phyloP scores from a whole-genome alignment of 1,139 yeast species.

The Magnusiomyces suaveolens region DNA sequence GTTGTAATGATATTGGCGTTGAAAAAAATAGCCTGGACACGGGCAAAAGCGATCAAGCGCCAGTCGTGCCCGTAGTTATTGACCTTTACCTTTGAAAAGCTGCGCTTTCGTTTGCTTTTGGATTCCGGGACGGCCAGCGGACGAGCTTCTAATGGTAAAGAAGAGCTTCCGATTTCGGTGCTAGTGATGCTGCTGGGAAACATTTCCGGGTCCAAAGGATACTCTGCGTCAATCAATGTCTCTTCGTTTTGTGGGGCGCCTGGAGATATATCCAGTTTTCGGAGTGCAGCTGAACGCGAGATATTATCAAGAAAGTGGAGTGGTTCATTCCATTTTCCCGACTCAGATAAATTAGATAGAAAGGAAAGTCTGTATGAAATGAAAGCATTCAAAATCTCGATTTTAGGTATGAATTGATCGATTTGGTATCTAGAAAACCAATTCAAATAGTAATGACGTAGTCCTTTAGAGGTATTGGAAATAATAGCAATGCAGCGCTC shows the following conservation, averaged over 20 bases:
- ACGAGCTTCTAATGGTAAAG: not conserved
- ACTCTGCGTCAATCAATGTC: not conserved
- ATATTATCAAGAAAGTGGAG: not conserved
- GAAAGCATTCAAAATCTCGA: slow-evolving; percentile 33
- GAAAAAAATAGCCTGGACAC: slow-evolving; percentile 46
- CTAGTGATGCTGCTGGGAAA: not conserved
- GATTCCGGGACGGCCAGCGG: not conserved
- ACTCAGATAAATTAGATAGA: not conserved
- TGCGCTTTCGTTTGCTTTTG: slow-evolving; percentile 6
- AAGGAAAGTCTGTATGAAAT: slow-evolving; percentile 30
- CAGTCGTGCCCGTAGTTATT: slow-evolving; percentile 71
- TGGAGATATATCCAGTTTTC: not conserved
- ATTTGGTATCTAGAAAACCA: slow-evolving; percentile 45
- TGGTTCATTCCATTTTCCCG: not conserved
- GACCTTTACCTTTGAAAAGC: slow-evolving; percentile 36
- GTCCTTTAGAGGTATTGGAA: slow-evolving; percentile 40
- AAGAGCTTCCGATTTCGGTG: not conserved
- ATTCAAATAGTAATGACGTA: slow-evolving; percentile 42
- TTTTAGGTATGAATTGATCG: slow-evolving; percentile 22
- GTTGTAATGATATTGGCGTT: slow-evolving; percentile 41
- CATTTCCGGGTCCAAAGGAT: not conserved
- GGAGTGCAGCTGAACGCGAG: not conserved
- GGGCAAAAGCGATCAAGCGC: slow-evolving; percentile 63
- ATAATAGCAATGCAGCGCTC: slow-evolving; percentile 59
- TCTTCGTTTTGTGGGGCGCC: not conserved